Conservation (phyloP, 805 yeast genomes). For the Ogataea corticis region DNA sequence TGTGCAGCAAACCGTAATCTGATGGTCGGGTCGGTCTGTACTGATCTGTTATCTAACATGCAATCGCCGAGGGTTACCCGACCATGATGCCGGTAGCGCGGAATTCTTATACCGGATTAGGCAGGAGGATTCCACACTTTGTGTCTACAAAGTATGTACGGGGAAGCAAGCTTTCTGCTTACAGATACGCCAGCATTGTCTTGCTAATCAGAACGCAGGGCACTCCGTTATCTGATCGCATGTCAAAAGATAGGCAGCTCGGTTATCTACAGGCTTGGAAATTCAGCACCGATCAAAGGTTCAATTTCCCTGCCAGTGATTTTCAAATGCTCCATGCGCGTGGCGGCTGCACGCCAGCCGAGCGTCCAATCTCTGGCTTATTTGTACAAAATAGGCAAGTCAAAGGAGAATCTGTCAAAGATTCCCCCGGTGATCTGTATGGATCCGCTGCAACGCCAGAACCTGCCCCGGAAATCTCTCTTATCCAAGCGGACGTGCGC, state of each 20-base stretch:
- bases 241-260: constrained; percentile 3
- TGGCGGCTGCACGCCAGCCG: neutral
- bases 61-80: neutral
- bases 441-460: neutral
- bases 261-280: constrained; percentile 3
- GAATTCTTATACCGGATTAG: neutral
- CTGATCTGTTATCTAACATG: too few relatives aligned
- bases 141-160: neutral
- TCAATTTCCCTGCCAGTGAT: neutral
- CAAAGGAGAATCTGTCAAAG: neutral
- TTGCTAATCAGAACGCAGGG: constrained; percentile 1
- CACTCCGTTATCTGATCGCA: constrained; percentile 3
- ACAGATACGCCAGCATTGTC: neutral
- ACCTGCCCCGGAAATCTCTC: too few relatives aligned
- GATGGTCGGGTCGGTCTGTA: too few relatives aligned
- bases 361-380: neutral
- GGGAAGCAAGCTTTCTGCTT: neutral
- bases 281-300: neutral
- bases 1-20: too few relatives aligned
- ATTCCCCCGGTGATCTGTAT: neutral
- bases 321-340: neutral
- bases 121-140: neutral
- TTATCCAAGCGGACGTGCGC: too few relatives aligned
- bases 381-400: constrained; percentile 4
- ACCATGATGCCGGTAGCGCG: neutral